Evolutionary conservation across 169 alveolate species (phyloP).

Genomic region (Eimeria maxima): DNA sequence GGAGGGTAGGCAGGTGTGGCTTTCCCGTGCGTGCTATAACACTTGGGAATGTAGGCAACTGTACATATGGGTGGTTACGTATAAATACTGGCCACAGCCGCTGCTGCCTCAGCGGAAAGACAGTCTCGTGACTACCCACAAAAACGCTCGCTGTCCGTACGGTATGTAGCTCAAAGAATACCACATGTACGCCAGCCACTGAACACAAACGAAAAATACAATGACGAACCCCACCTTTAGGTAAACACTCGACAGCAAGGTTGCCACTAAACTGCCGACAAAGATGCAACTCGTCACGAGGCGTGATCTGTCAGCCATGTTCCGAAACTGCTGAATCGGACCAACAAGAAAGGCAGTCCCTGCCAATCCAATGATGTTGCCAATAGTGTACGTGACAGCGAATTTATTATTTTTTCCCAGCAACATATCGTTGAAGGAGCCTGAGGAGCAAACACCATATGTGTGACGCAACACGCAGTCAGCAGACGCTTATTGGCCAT

Average conservation of each 20-base stretch:
- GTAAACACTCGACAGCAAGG: slow-evolving; percentile 71
- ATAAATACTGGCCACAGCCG: neutral
- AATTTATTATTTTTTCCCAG: slow-evolving; percentile 73
- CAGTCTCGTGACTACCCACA: slow-evolving; percentile 73
- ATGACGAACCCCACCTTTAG: slow-evolving; percentile 68
- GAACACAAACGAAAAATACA: slow-evolving; percentile 62
- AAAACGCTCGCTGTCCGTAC: slow-evolving; percentile 76
- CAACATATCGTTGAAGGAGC: slow-evolving; percentile 78
- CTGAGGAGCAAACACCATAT: slow-evolving; percentile 25
- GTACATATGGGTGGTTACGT: neutral
- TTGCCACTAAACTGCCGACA: slow-evolving; percentile 73
- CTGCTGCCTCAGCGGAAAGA: slow-evolving; percentile 17
- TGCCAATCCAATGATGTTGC: slow-evolving; percentile 77
- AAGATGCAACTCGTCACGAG: slow-evolving; percentile 68
- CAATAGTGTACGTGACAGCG: slow-evolving; percentile 82
- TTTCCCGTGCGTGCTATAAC: neutral
- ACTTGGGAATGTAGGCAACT: neutral
- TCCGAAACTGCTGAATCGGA: slow-evolving; percentile 67
- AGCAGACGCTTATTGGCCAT: neutral
- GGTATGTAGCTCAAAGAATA: slow-evolving; percentile 82
- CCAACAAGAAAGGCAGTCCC: slow-evolving; percentile 82
- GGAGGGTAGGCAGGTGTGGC: neutral
- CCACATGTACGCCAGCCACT: slow-evolving; percentile 84
- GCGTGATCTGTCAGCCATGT: slow-evolving; percentile 79
- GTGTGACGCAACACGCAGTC: neutral